Evolutionary conservation across 2,329 filamentous ascomycete species (phyloP).

Genomic region (Thelonectria discophora): DNA sequence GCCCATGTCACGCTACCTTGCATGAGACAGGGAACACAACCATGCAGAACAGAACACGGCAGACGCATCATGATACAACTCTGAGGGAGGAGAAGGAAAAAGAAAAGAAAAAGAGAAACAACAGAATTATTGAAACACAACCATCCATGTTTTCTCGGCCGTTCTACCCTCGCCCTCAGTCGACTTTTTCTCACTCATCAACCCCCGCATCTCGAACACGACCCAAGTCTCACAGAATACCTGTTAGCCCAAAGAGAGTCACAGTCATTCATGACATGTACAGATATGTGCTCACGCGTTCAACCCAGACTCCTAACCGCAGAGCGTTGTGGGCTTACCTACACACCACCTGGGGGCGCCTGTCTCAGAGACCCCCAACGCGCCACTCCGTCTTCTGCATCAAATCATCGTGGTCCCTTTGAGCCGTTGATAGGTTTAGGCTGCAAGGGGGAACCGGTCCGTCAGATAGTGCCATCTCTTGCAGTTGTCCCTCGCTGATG

Average conservation of each 20-base stretch:
- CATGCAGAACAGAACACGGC: neutral
- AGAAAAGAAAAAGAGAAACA: neutral
- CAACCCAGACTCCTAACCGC: neutral
- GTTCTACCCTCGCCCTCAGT: neutral
- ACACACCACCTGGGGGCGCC: slow-evolving; percentile 19
- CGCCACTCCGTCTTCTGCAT: slow-evolving; percentile 15
- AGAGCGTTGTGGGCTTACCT: slow-evolving; percentile 18
- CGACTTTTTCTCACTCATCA: neutral
- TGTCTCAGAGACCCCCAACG: slow-evolving; percentile 24
- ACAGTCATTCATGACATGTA: neutral
- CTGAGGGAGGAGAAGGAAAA: slow-evolving; percentile 1
- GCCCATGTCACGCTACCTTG: slow-evolving; percentile 14
- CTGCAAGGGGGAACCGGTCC: neutral
- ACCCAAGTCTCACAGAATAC: slow-evolving; percentile 1
- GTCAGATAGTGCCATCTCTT: neutral
- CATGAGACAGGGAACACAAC: neutral
- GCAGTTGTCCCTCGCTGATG: neutral
- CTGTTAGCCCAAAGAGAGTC: slow-evolving; percentile 5
- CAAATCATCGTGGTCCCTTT: slow-evolving; percentile 2
- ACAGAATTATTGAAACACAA: neutral
- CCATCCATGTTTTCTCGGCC: slow-evolving; percentile 1
- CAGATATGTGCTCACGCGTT: too few species aligned
- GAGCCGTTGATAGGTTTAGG: slow-evolving; percentile 23
- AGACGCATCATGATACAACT: too few species aligned
- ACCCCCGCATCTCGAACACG: neutral